A percentile compares a stretch with the other conserved stretches of the same genome.
Evolutionary conservation across 495 filamentous ascomycete species (phyloP).

Genomic region (Rhypophila decipiens): DNA sequence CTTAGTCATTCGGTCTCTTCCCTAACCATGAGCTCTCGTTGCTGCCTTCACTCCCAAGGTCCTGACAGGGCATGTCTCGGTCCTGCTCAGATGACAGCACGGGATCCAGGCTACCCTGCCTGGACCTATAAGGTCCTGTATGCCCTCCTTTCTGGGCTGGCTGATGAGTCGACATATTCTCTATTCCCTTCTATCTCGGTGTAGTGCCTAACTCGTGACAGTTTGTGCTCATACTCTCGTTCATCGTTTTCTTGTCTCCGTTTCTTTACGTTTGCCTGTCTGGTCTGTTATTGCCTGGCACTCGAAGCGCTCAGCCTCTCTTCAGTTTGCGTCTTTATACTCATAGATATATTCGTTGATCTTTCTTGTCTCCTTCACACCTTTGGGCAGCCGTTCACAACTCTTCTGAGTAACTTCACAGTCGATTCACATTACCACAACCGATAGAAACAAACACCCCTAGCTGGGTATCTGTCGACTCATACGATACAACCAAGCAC

Average conservation of each 20-base stretch:
- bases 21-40: slow-evolving; percentile 12
- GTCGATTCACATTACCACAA: not conserved
- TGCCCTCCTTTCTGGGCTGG: slow-evolving; percentile 13
- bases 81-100: slow-evolving; percentile 14
- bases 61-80: slow-evolving; percentile 8
- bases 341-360: slow-evolving; percentile 17
- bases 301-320: not conserved
- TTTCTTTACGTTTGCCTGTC: slow-evolving; percentile 14
- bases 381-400: not conserved
- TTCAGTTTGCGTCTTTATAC: slow-evolving; percentile 3
- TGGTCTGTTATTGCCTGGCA: not conserved
- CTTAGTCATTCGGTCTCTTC: slow-evolving; percentile 15
- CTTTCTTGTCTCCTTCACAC: not conserved
- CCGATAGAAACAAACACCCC: not conserved
- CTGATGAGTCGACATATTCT: slow-evolving; percentile 26
- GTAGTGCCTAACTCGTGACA: slow-evolving; percentile 25
- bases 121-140: slow-evolving; percentile 27
- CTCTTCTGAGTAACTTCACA: not conserved
- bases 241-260: slow-evolving; percentile 4
- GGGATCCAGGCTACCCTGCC: slow-evolving; percentile 14
- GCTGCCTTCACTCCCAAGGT: slow-evolving; percentile 21
- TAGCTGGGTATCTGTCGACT: not conserved
- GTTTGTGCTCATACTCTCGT: slow-evolving; percentile 15
- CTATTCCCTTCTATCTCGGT: slow-evolving; percentile 19
- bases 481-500: not conserved